Evolutionary conservation across 139 green algal genomes (phyloP).

Genomic region (Chlamydomonas urium): DNA sequence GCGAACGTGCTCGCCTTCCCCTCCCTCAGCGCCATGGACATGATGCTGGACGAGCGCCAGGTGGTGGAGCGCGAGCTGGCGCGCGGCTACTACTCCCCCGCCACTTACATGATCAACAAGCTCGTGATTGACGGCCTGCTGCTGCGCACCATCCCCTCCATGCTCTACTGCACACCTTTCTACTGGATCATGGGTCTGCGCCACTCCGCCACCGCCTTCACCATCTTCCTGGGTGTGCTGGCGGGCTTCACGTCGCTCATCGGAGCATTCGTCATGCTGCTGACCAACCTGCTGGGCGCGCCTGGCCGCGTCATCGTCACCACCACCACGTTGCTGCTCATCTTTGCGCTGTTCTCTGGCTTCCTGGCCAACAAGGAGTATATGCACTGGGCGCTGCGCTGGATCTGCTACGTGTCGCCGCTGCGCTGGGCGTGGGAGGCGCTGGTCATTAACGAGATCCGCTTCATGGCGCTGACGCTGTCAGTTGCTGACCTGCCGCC

Average conservation of each 20-base stretch:
- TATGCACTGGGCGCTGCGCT: conserved; percentile 52
- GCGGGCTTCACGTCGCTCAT: conserved; percentile 42
- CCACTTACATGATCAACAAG: conserved; percentile 48
- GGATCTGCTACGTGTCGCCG: conserved; percentile 51
- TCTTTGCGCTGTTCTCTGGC: conserved; percentile 67
- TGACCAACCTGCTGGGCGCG: conserved; percentile 32
- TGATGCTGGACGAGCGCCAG: conserved; percentile 14
- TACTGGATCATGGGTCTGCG: conserved; percentile 69
- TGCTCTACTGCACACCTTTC: conserved; percentile 56
- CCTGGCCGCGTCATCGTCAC: conserved; percentile 54
- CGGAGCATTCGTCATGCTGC: conserved; percentile 56
- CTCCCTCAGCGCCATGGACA: conserved; percentile 4
- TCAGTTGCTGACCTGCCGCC: conserved; percentile 19
- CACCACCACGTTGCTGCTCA: conserved; percentile 76
- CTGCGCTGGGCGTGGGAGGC: conserved; percentile 49
- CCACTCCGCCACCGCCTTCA: conserved; percentile 25
- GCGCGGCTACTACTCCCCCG: conserved; percentile 52
- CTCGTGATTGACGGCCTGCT: conserved; percentile 64
- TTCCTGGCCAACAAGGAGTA: conserved; percentile 59
- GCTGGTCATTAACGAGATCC: conserved; percentile 61
- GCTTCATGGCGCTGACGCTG: conserved; percentile 24
- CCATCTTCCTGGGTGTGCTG: conserved; percentile 59
- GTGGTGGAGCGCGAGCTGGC: conserved; percentile 31
- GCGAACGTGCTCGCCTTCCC: conserved; percentile 56
- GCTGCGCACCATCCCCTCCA: conserved; percentile 62